Evolutionary conservation across 257 asterid genomes (phyloP).

Genomic region (Solanum arcanum): DNA sequence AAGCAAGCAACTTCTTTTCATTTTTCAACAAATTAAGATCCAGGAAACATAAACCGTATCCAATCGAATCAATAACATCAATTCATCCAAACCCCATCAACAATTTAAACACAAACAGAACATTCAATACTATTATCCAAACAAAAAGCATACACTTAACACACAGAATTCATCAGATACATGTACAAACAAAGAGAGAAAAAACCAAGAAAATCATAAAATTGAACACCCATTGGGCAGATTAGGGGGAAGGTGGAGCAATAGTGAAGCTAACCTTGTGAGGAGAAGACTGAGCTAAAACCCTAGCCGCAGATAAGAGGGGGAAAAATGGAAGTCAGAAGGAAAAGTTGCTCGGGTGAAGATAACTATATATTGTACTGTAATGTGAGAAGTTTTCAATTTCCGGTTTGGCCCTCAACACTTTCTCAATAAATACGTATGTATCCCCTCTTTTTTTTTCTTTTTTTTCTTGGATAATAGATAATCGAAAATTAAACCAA

Average conservation of each 20-base stretch:
- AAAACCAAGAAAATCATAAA: background rate
- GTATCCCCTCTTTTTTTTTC: background rate
- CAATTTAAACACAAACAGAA: background rate
- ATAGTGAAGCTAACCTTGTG: background rate
- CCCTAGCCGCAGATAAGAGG: background rate
- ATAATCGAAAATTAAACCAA: background rate
- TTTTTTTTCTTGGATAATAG: rapidly evolving
- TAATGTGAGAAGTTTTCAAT: background rate
- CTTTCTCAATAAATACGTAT: background rate
- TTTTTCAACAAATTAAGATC: background rate
- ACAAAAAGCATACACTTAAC: background rate
- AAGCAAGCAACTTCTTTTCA: background rate
- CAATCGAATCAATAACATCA: background rate
- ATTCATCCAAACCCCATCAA: background rate
- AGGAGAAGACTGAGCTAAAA: background rate
- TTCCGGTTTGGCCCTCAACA: background rate
- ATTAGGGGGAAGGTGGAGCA: background rate
- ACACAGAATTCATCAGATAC: background rate
- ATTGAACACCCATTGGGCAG: background rate
- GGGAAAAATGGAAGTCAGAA: background rate
- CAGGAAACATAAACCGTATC: background rate
- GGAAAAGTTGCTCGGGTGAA: background rate
- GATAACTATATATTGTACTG: background rate
- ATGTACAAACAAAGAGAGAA: background rate
- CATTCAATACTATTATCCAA: background rate